These are phyloP conservation scores for Hygrophorus russula DNA, from an alignment of 768 basidiomycete species.

Conservation along the genomic window DNA sequence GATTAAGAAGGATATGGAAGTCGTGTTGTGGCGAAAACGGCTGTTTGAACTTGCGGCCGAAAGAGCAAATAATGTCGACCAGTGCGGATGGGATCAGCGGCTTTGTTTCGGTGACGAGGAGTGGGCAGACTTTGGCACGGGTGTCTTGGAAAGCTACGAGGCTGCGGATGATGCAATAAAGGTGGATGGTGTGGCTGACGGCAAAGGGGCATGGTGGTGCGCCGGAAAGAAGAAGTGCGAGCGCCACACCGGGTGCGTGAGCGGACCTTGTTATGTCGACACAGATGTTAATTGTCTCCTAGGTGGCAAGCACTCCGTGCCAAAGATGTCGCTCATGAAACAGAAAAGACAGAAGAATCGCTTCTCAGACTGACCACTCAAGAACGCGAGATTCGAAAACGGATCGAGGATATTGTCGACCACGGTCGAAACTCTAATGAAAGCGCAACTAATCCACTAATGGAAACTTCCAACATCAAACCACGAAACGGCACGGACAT, in stretches of 20 bases:
- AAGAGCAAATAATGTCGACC: conserved; percentile 49
- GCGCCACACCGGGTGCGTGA: conserved; percentile 60
- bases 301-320: conserved; percentile 76
- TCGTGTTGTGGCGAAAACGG: conserved; percentile 59
- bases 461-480: conserved; percentile 25
- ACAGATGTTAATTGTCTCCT: conserved; percentile 1
- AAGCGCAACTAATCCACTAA: conserved; percentile 19
- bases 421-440: conserved; percentile 25
- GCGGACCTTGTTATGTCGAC: conserved; percentile 4
- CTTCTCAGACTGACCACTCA: conserved; percentile 56
- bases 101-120: conserved; percentile 78
- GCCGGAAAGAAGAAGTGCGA: conserved; percentile 63
- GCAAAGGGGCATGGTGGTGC: conserved; percentile 69
- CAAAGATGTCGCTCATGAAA: conserved; percentile 66
- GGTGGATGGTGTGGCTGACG: conserved; percentile 30
- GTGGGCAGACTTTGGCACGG: conserved; percentile 56
- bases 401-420: conserved; percentile 62
- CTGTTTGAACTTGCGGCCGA: conserved; percentile 57
- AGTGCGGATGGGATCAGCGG: conserved; percentile 86
- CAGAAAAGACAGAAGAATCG: conserved; percentile 60
- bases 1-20: conserved; percentile 58
- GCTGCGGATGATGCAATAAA: conserved; percentile 28
- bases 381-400: conserved; percentile 69
- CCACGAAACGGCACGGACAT: conserved; percentile 35
- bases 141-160: conserved; percentile 64